Evolutionary conservation across 192 early-diverging fungal species (phyloP).

Genomic region (Backusella luteola): DNA sequence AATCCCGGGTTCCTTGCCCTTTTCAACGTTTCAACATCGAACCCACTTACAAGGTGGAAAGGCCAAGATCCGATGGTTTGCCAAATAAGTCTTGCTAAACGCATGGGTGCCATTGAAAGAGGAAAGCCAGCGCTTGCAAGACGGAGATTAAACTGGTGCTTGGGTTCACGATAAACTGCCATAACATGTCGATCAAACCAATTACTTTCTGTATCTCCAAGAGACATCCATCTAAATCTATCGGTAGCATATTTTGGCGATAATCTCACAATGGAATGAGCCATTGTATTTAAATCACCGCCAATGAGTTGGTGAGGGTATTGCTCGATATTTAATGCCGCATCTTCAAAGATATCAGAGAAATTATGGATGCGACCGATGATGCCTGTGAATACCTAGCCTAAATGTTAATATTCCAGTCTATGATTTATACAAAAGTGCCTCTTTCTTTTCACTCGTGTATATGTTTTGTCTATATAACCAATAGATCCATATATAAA

Average conservation of each 20-base stretch:
- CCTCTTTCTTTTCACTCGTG: background rate
- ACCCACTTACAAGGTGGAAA: conserved; percentile 29
- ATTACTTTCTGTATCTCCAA: conserved; percentile 64
- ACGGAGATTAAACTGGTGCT: background rate
- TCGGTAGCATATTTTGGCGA: conserved; percentile 63
- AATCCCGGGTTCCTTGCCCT: conserved; percentile 72
- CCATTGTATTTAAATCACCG: conserved; percentile 80
- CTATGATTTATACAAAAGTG: background rate
- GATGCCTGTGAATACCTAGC: conserved; percentile 68
- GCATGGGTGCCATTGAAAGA: background rate
- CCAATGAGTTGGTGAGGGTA: conserved; percentile 70
- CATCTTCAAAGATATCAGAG: conserved; percentile 67
- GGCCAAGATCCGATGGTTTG: background rate
- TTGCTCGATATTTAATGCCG: conserved; percentile 29
- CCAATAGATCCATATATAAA: background rate
- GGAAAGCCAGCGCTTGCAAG: background rate
- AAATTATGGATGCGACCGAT: conserved; percentile 65
- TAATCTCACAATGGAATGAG: conserved; percentile 70
- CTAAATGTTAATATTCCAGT: background rate
- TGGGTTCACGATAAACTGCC: conserved; percentile 15
- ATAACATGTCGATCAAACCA: conserved; percentile 67
- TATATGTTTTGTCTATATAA: background rate
- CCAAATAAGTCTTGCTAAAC: conserved; percentile 3
- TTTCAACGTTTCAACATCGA: conserved; percentile 39
- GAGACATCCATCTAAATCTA: conserved; percentile 60